Conservation (phyloP, 2,329 filamentous ascomycete genomes). For the Clarireedia hainanense region DNA sequence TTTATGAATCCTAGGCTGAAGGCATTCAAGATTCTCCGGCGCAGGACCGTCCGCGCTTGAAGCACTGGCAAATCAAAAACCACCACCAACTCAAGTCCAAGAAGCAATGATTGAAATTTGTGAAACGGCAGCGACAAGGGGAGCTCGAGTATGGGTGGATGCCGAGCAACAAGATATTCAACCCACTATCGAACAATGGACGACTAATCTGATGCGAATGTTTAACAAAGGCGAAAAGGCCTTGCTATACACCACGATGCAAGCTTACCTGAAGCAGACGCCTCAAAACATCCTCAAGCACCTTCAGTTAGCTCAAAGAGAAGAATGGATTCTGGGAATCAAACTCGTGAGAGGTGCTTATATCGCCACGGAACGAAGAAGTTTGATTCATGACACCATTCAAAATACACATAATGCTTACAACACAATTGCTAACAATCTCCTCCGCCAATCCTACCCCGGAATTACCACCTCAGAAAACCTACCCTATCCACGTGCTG, state of each 20-base stretch:
- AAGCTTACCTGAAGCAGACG: slow-evolving; percentile 44
- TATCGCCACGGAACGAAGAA: slow-evolving; percentile 39
- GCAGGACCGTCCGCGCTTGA: slow-evolving; percentile 37
- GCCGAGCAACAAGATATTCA: slow-evolving; percentile 47
- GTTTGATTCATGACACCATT: slow-evolving; percentile 38
- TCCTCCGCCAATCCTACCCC: slow-evolving; percentile 36
- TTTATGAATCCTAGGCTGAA: background rate
- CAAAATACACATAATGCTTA: slow-evolving; percentile 43
- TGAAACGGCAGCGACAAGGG: slow-evolving; percentile 16
- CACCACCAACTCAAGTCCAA: slow-evolving; percentile 36
- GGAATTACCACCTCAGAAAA: slow-evolving; percentile 17
- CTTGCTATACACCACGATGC: slow-evolving; percentile 42
- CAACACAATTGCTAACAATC: slow-evolving; percentile 42
- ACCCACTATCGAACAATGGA: slow-evolving; percentile 43
- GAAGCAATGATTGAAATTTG: slow-evolving; percentile 31
- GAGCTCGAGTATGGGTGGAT: slow-evolving; percentile 41
- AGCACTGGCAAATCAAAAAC: slow-evolving; percentile 32
- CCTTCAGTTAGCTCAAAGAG: slow-evolving; percentile 35
- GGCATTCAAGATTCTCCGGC: slow-evolving; percentile 35
- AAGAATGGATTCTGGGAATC: slow-evolving; percentile 42
- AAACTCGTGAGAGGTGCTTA: slow-evolving; percentile 48
- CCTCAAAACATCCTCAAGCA: slow-evolving; percentile 38
- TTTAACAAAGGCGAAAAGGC: slow-evolving; percentile 38
- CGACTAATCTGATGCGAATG: slow-evolving; percentile 43
- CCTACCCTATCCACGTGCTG: slow-evolving; percentile 24